A percentile compares a stretch with the other conserved stretches of the same genome.
These are phyloP conservation scores for Hygrophila difformis DNA, from an alignment of 257 asterid genomes.

Conservation along the genomic window DNA sequence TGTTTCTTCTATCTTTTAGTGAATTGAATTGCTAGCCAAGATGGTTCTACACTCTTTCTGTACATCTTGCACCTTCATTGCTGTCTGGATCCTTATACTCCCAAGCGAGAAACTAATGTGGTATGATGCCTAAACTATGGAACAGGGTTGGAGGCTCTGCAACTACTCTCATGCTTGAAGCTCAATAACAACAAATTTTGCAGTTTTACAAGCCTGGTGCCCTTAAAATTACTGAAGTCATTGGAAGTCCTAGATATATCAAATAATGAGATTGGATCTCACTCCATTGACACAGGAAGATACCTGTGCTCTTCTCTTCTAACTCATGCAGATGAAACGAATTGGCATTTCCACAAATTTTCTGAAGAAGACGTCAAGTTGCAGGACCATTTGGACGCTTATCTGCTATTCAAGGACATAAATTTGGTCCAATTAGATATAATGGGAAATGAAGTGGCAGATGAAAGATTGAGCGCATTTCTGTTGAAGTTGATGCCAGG, in stretches of 20 bases:
- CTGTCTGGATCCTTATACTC: background rate
- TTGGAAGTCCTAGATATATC: conserved; percentile 62
- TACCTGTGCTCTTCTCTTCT: conserved; percentile 76
- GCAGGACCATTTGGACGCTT: conserved; percentile 54
- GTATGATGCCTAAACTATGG: background rate
- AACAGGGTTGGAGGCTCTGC: conserved; percentile 91
- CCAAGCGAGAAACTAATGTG: background rate
- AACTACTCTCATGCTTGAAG: conserved; percentile 70
- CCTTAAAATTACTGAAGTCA: conserved; percentile 49
- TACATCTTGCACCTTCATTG: background rate
- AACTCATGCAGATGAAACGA: conserved; percentile 36
- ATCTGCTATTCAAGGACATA: conserved; percentile 47
- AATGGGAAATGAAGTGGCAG: conserved; percentile 47
- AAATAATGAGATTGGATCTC: conserved; percentile 74
- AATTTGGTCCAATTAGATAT: conserved; percentile 64
- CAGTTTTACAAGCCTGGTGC: conserved; percentile 72
- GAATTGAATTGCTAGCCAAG: background rate
- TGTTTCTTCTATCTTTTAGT: no score
- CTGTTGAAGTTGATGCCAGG: conserved; percentile 50
- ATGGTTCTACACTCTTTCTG: background rate
- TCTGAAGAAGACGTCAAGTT: conserved; percentile 17
- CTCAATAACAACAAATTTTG: conserved; percentile 55
- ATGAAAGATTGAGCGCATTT: conserved; percentile 35
- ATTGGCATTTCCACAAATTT: conserved; percentile 33
- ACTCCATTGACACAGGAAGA: conserved; percentile 69